A percentile compares a stretch with the other conserved stretches of the same genome.
Conservation (phyloP, 148 eudicot genomes). For the Rhododendron henanense region DNA sequence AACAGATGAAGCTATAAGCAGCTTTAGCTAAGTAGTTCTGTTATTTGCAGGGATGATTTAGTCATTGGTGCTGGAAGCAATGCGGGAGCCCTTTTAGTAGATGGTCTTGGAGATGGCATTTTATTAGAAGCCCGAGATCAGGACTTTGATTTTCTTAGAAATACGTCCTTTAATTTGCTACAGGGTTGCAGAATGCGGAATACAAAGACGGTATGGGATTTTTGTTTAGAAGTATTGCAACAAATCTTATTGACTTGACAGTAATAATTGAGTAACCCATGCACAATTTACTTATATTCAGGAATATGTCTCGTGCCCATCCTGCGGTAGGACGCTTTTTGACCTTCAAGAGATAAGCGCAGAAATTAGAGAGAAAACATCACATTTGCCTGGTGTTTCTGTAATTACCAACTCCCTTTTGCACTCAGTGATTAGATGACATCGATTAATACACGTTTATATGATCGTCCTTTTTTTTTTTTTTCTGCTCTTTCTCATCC, state of each 20-base stretch:
- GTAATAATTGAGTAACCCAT: neutral
- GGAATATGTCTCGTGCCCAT: slow-evolving; percentile 99
- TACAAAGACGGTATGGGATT: slow-evolving; percentile 75
- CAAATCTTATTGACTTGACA: neutral
- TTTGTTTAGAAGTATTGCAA: neutral
- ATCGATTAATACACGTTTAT: neutral
- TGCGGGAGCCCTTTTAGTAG: slow-evolving; percentile 94
- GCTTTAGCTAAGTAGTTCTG: slow-evolving; percentile 6
- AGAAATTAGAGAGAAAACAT: slow-evolving; percentile 86
- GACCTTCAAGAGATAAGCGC: slow-evolving; percentile 99
- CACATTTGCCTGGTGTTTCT: slow-evolving; percentile 98
- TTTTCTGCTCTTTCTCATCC: slow-evolving; percentile 7
- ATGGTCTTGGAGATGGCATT: slow-evolving; percentile 95
- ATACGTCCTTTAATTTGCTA: slow-evolving; percentile 91
- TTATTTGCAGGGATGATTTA: slow-evolving; percentile 71
- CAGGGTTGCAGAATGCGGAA: slow-evolving; percentile 99
- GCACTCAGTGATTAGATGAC: slow-evolving; percentile 1
- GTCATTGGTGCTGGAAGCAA: slow-evolving; percentile 90
- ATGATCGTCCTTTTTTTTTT: neutral
- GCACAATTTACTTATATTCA: slow-evolving; percentile 21
- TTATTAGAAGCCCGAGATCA: slow-evolving; percentile 82
- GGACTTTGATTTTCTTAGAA: slow-evolving; percentile 84
- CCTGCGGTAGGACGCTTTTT: slow-evolving; percentile 93
- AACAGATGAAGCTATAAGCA: slow-evolving; percentile 7
- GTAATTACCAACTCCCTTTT: slow-evolving; percentile 43